A percentile compares a stretch with the other conserved stretches of the same genome.
Evolutionary conservation across 2,329 filamentous ascomycete species (phyloP).

Genomic region (Neofusicoccum cordaticola): DNA sequence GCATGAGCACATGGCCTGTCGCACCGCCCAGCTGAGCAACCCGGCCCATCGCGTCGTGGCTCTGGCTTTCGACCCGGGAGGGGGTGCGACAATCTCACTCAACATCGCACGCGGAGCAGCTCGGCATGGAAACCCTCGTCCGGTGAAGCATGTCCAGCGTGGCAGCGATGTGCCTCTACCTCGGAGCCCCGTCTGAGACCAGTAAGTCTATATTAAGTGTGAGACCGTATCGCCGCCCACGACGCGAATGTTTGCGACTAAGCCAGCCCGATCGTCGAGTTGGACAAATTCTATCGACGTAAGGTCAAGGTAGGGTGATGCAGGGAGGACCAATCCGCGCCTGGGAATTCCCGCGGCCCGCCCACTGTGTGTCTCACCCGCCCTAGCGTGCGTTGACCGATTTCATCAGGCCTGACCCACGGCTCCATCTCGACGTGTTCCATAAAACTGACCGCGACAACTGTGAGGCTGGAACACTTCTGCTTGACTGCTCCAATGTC

Average conservation of each 20-base stretch:
- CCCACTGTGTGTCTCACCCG: conserved; percentile 3
- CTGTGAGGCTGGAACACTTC: not conserved
- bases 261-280: conserved; percentile 1
- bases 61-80: not conserved
- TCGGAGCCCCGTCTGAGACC: not conserved
- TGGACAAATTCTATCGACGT: not conserved
- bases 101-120: conserved; percentile 9
- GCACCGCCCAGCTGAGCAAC: not conserved
- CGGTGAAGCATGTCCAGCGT: not conserved
- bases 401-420: not conserved
- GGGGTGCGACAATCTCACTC: conserved; percentile 5
- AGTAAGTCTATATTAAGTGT: not conserved
- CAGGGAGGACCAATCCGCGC: conserved; percentile 2
- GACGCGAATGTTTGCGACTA: not conserved
- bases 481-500: not conserved
- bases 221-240: not conserved
- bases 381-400: not conserved
- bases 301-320: not conserved
- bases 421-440: not conserved
- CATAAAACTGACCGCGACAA: not conserved
- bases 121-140: not conserved
- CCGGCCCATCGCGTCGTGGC: not conserved
- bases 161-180: not conserved
- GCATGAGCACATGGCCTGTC: conserved; percentile 5
- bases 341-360: not conserved